Base-by-base conservation (phyloP, 78 protist species). In the Tieghemostelium lacteum region DNA sequence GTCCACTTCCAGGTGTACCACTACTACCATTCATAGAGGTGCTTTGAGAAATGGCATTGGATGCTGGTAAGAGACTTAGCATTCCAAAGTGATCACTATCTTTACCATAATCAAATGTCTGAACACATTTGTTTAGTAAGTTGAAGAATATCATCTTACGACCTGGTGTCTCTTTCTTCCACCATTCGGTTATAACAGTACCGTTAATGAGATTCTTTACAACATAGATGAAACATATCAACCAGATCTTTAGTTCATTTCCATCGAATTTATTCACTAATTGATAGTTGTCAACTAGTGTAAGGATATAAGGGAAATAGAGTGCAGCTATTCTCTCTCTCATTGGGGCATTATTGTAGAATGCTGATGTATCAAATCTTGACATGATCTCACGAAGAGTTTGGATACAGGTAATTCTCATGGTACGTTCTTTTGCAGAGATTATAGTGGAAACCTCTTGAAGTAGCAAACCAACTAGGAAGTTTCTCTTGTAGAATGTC, bases 161-260 rank as follows among this genome's bases (percentile, higher is more conserved):
- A 14, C n/a, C 6, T 14, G n/a, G 6, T 14, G 52, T 45, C 29
- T 89, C 94, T n/a, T 73, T 63, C 40, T 83, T 78, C 94, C 94
- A 89, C 94, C 94, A 89, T 50, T 89, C 94, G 4, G 74, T 26
- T 20, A 88, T 34, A 0, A 75, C 37, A 37, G 33, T 62, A 4
- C 86, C 58, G 28, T 88, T 74, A 33, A 75, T 71, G n/a, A 87
- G 37, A 49, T 89, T 75, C 64, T 76, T 89, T 2, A 89, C 86
- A 2, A 89, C 76, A 20, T 78, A 89, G 36, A 89, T 67, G 45
- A 70, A 89, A 54, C 85, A 77, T 39, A 65, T 31, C 22, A 77
- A 77, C 87, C 86, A 73, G 16, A 65, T 24, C 26, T 31, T 61
- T 19, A n/a, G 36, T 31, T 89, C 85, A 4, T 28, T 45, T 10